Evolutionary conservation across 768 basidiomycete species (phyloP).

Genomic region (Boletus insuetus): DNA sequence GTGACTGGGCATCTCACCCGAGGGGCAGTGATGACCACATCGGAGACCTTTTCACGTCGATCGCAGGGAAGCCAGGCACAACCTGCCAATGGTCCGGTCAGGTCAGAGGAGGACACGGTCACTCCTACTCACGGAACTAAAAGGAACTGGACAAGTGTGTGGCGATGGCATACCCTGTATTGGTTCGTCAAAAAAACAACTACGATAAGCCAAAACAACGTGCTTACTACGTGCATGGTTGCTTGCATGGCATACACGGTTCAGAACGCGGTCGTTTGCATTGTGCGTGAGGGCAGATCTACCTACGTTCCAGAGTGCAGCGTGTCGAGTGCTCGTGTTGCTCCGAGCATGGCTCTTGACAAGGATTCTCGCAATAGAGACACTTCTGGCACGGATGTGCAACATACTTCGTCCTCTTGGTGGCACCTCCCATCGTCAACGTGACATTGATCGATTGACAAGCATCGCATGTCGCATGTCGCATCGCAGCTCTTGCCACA

Average conservation of each 20-base stretch:
- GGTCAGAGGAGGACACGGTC: no score
- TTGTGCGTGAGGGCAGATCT: constrained; percentile 50
- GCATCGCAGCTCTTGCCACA: constrained; percentile 51
- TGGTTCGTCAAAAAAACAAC: no score
- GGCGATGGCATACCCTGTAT: no score
- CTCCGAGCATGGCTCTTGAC: constrained; percentile 46
- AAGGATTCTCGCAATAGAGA: constrained; percentile 57
- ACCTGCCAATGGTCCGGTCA: no score
- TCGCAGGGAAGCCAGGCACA: no score
- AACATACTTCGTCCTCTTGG: constrained; percentile 36
- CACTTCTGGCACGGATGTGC: constrained; percentile 48
- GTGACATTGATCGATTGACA: constrained; percentile 39
- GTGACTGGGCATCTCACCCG: no score
- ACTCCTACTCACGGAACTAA: no score
- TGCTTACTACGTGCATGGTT: constrained; percentile 56
- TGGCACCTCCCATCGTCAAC: not conserved
- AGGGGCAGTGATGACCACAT: no score
- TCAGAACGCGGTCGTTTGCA: constrained; percentile 48
- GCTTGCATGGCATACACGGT: constrained; percentile 61
- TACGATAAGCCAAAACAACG: no score
- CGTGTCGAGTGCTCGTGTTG: constrained; percentile 46
- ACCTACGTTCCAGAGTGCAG: constrained; percentile 51
- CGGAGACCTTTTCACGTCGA: no score
- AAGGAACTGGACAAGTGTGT: no score
- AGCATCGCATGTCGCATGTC: constrained; percentile 39